A percentile compares a stretch with the other conserved stretches of the same genome.
Evolutionary conservation across 2,329 filamentous ascomycete genomes (phyloP).

Genomic region (Colletotrichum eleusines): DNA sequence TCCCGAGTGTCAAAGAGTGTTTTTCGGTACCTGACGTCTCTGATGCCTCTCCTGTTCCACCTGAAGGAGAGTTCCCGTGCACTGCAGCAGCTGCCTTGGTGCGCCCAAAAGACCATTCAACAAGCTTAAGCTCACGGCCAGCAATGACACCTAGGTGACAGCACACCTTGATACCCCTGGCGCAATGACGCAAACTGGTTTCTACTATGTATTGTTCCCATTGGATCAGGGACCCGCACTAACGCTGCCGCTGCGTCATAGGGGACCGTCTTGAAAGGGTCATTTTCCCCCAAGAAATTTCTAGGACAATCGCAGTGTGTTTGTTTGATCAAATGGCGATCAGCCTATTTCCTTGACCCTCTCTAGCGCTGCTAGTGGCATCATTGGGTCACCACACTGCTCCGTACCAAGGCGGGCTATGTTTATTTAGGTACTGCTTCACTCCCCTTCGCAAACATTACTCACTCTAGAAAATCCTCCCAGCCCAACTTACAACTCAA

Average conservation of each 20-base stretch:
- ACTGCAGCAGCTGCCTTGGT: not conserved
- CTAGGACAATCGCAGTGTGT: not conserved
- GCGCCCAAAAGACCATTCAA: not conserved
- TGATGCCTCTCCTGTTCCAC: not conserved
- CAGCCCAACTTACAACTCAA: not conserved
- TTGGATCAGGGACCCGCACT: not conserved
- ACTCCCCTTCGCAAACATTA: not conserved
- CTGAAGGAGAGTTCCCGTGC: not conserved
- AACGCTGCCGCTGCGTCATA: slow-evolving; percentile 25
- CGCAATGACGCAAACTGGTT: not conserved
- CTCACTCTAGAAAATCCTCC: not conserved
- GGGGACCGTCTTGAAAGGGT: slow-evolving; percentile 19
- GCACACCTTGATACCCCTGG: not conserved
- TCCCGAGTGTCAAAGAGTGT: not conserved
- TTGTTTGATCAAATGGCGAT: too few species aligned
- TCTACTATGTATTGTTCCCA: not conserved
- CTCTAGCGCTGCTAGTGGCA: too few species aligned
- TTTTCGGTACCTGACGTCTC: slow-evolving; percentile 4
- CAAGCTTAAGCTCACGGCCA: slow-evolving; percentile 12
- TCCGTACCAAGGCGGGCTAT: not conserved
- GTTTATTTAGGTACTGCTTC: not conserved
- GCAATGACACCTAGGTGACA: slow-evolving; percentile 4
- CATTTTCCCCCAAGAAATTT: too few species aligned
- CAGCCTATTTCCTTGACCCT: too few species aligned
- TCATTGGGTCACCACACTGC: not conserved